Conservation (phyloP, 768 basidiomycete genomes). For the Trametes coccinea region DNA sequence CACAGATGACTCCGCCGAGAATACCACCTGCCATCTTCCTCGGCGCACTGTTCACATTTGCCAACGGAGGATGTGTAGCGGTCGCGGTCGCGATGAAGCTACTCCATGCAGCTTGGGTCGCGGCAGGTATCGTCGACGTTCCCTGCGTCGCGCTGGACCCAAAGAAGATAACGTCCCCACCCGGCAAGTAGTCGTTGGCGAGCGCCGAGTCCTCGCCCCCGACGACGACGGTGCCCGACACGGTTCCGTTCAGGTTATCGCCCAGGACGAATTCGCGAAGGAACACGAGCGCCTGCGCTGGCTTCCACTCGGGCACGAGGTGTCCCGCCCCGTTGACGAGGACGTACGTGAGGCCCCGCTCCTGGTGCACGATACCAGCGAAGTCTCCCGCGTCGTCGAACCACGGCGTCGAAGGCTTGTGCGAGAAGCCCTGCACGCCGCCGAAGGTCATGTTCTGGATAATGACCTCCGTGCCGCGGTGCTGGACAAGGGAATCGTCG, state of each 20-base stretch:
- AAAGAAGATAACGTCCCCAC: constrained; percentile 56
- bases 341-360: constrained; percentile 54
- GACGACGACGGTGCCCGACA: constrained; percentile 42
- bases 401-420: constrained; percentile 70
- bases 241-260: constrained; percentile 56
- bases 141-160: constrained; percentile 39
- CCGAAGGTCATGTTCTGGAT: constrained; percentile 75
- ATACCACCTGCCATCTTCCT: not conserved
- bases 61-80: constrained; percentile 8
- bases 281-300: constrained; percentile 59
- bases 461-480: constrained; percentile 53
- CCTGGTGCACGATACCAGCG: constrained; percentile 73
- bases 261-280: constrained; percentile 70
- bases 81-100: constrained; percentile 32
- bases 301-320: constrained; percentile 39
- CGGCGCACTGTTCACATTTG: not conserved
- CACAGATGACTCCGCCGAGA: not conserved
- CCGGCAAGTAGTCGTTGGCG: constrained; percentile 47
- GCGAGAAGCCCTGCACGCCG: constrained; percentile 73
- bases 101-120: constrained; percentile 34
- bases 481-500: constrained; percentile 65
- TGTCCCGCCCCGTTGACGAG: constrained; percentile 44
- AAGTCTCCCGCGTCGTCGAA: constrained; percentile 55
- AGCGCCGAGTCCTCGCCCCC: constrained; percentile 54
- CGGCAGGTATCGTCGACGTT: constrained; percentile 30